Evolutionary conservation across 2,329 filamentous ascomycete species (phyloP), one percentile per base, ranked within the genome.

Genomic region (Colletotrichum liaoningense): DNA sequence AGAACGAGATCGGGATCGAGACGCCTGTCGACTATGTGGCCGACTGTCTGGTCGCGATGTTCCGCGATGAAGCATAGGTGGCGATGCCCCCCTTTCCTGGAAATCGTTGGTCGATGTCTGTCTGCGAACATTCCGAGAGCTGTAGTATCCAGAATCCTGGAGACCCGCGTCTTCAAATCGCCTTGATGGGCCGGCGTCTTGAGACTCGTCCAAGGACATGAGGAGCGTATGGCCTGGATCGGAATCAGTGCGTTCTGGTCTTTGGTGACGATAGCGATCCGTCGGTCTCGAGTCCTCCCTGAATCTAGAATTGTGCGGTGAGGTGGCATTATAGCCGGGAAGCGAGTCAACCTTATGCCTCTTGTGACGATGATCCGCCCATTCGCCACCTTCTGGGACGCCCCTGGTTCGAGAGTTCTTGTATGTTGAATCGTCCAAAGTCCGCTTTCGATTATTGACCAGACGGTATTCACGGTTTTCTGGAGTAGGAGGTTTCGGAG

Each of bases 371-470:
- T 57, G 33, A 19, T 67, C 62, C 33, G 28, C 19, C 52, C 62
- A 63, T 2, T 63, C 68, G 19, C 57, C 26, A 24, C 11, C 38
- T 11, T 74, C 67, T 56, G 67, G n/a, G 2, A 22, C 42, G 11
- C 28, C 49, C 7, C 30, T 52, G 2, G 24, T 9, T 6, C 52
- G 33, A 12, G 58, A n/a, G 56, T 42, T 54, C 22, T 67, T 54
- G 12, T 72, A 35, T 8, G 67, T 28, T 1, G 68, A 38, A n/a
- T 72, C 72, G 19, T 74, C 72, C 72, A 69, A 74, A 12, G 56
- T 33, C 3, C 72, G 68, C 46, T 74, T 74, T 16, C 72, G 72
- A n/a, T 22, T 67, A 26, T 38, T 72, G 16, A 35, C 16, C 22
- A 24, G 52, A 19, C 68, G 62, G 22, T 67, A 55, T 7, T 73